phyloP scores from a whole-genome alignment of 345 rosid genomes.

The Toxicodendron radicans region DNA sequence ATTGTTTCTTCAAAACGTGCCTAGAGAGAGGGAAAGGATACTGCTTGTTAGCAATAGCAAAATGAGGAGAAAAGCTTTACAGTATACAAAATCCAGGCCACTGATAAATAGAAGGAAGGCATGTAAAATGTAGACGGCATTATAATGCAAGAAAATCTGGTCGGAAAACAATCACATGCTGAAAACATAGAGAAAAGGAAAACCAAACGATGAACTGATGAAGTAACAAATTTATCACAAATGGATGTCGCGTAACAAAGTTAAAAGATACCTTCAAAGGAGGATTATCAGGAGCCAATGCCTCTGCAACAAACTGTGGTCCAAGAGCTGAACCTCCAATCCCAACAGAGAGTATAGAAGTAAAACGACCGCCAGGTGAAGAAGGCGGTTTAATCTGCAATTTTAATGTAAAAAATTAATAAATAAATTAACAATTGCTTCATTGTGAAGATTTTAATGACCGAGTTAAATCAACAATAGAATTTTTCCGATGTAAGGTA shows the following conservation, averaged over 20 bases:
- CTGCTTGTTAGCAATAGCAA: too few species aligned
- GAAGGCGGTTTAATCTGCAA: slow-evolving; percentile 83
- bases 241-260: not conserved
- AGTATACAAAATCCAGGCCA: too few species aligned
- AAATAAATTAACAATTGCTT: slow-evolving; percentile 1
- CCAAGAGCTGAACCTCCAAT: slow-evolving; percentile 99
- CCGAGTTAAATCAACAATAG: not conserved
- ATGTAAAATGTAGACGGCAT: not conserved
- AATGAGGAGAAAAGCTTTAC: too few species aligned
- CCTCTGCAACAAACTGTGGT: slow-evolving; percentile 97
- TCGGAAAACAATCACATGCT: not conserved
- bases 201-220: not conserved
- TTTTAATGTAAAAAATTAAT: slow-evolving; percentile 3
- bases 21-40: too few species aligned
- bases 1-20: too few species aligned
- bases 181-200: not conserved
- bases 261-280: slow-evolving; percentile 66
- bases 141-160: not conserved
- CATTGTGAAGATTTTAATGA: too few species aligned
- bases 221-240: not conserved
- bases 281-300: slow-evolving; percentile 97
- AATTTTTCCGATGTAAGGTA: not conserved
- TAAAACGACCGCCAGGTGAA: slow-evolving; percentile 72
- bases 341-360: slow-evolving; percentile 86
- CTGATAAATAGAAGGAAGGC: not conserved